Base-by-base conservation (phyloP, 1,284 basidiomycete species). In the Serendipita sp. region DNA sequence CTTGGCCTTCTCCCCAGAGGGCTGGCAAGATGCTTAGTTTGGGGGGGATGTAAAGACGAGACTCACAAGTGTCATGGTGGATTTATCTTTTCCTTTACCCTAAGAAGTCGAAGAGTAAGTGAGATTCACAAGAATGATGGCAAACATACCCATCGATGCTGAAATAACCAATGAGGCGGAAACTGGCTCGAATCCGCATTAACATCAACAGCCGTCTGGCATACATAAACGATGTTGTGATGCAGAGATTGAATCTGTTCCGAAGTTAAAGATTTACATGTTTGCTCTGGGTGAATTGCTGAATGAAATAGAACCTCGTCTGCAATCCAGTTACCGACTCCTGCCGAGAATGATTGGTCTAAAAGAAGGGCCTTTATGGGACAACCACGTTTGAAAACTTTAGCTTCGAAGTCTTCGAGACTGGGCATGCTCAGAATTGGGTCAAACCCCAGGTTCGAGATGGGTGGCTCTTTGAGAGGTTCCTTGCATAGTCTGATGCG, bases 241-340 rank as follows among this genome's bases (percentile, higher is more conserved):
- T 89, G 82, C 13, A 92, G 70, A 1, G 75, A 73, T 15, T 69
- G 66, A 12, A 88, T 66, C 67, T 89, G 80, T 3, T 72, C 72
- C 1, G 76, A 71, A 1, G 76, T 74, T 10, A 92, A 74, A 1
- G 78, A 75, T 60, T 83, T 82, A 62, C 82, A 82, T 2, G 83
- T 80, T 66, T 86, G 81, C 66, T 87, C 82, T 0, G 91, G 91
- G 69, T 93, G 89, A 49, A 91, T 78, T 32, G 79, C 75, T 1
- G 89, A 77, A 68, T 92, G 87, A 72, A 88, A 92, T 32, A 92
- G 73, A 53, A 92, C 83, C 73, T 91, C 88, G 68, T 89, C 87
- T 84, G 88, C 88, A 1, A 91, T 82, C 87, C 87, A 91, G 71
- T 92, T 93, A 0, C 90, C 89, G 2, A 93, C 81, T 0, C 90